These are phyloP conservation scores for Sporisorium reilianum DNA, from an alignment of 1,284 basidiomycete species.

Conservation along the genomic window DNA sequence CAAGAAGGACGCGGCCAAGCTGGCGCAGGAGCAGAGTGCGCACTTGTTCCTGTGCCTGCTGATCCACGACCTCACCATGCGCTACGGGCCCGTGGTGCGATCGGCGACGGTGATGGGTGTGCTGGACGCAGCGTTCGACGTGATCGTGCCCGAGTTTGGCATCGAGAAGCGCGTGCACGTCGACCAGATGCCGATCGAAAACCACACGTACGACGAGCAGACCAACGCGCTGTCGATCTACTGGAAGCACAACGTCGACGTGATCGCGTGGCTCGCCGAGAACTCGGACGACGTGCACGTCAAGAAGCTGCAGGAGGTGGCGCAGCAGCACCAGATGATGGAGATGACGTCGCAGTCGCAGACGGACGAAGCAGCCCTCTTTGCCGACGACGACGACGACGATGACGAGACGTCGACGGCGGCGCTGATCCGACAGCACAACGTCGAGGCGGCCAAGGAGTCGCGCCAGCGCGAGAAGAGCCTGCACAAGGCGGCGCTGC, in stretches of 20 bases:
- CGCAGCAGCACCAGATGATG: conserved; percentile 56
- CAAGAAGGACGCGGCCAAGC: conserved; percentile 86
- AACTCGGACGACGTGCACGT: conserved; percentile 78
- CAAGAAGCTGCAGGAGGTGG: conserved; percentile 55
- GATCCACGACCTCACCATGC: conserved; percentile 89
- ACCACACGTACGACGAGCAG: conserved; percentile 93
- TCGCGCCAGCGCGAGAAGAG: conserved; percentile 47
- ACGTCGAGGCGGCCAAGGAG: conserved; percentile 50
- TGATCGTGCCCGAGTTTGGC: conserved; percentile 90
- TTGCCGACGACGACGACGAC: conserved; percentile 62
- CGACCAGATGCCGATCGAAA: conserved; percentile 91
- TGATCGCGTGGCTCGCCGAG: conserved; percentile 92
- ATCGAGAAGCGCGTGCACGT: conserved; percentile 99
- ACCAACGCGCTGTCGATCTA: conserved; percentile 88
- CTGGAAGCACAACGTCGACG: conserved; percentile 75
- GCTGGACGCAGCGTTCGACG: conserved; percentile 94
- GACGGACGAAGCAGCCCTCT: conserved; percentile 60
- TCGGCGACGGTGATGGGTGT: conserved; percentile 93
- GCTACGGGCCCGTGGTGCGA: conserved; percentile 88
- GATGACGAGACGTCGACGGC: conserved; percentile 44
- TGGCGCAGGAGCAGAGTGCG: conserved; percentile 95
- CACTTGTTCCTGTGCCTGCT: conserved; percentile 95
- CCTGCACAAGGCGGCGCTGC: conserved; percentile 38
- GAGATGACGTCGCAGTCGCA: conserved; percentile 62
- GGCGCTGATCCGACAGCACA: conserved; percentile 39